These are phyloP conservation scores for Tolypocladium amazonense DNA, from an alignment of 2,329 filamentous ascomycete genomes.

Conservation along the genomic window DNA sequence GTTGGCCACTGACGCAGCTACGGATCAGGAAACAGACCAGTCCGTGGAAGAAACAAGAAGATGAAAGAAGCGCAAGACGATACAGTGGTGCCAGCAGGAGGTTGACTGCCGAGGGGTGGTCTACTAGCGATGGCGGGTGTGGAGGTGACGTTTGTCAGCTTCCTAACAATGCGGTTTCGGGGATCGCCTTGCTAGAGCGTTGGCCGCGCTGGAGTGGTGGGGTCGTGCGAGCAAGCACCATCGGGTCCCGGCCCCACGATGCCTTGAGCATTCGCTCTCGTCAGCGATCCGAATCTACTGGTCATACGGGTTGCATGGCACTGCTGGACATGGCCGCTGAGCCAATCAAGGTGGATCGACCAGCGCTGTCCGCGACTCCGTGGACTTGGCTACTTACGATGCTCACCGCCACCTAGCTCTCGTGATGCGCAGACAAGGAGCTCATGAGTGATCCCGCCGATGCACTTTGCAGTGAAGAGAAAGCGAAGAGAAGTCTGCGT, in stretches of 20 bases:
- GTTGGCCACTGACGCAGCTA: background rate
- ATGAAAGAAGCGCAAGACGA: background rate
- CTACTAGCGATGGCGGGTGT: background rate
- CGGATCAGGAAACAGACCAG: background rate
- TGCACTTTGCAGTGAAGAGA: background rate
- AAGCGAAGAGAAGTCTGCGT: background rate
- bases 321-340: background rate
- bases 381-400: background rate
- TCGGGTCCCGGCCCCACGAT: background rate
- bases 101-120: background rate
- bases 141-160: constrained; percentile 6
- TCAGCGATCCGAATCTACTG: background rate
- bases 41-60: background rate
- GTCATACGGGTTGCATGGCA: background rate
- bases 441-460: background rate
- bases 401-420: background rate
- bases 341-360: background rate
- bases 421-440: background rate
- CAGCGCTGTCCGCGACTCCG: background rate
- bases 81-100: background rate
- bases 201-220: background rate
- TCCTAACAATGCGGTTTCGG: background rate
- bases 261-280: background rate
- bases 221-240: background rate
- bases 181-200: background rate